These are phyloP conservation scores for Emericellopsis terricola DNA, from an alignment of 495 filamentous ascomycete genomes.

Conservation along the genomic window DNA sequence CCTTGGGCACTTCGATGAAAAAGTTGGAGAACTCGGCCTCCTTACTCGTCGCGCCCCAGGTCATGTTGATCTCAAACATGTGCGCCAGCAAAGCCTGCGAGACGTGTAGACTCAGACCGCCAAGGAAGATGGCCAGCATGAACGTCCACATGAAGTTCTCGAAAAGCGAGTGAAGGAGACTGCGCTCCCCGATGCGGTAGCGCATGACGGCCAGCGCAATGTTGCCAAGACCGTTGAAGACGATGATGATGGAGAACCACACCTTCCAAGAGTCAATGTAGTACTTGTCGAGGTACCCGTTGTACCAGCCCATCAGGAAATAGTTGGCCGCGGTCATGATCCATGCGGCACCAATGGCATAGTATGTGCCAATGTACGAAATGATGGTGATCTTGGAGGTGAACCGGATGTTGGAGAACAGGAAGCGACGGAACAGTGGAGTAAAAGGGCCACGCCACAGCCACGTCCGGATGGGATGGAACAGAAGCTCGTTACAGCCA, in stretches of 20 bases:
- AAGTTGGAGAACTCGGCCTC: slow-evolving; percentile 61
- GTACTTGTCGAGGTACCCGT: slow-evolving; percentile 55
- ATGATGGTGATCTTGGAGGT: slow-evolving; percentile 67
- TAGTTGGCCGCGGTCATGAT: slow-evolving; percentile 63
- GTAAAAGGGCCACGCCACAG: slow-evolving; percentile 52
- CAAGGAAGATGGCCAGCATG: slow-evolving; percentile 50
- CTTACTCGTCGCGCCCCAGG: slow-evolving; percentile 53
- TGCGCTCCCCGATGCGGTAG: slow-evolving; percentile 44
- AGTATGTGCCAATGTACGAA: slow-evolving; percentile 78
- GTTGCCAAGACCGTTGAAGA: slow-evolving; percentile 53
- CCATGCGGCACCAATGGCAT: slow-evolving; percentile 66
- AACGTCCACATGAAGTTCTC: slow-evolving; percentile 62
- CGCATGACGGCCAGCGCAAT: slow-evolving; percentile 47
- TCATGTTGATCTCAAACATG: slow-evolving; percentile 59
- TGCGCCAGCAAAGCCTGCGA: slow-evolving; percentile 48
- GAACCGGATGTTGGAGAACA: slow-evolving; percentile 54
- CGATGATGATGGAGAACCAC: slow-evolving; percentile 54
- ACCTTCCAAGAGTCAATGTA: slow-evolving; percentile 63
- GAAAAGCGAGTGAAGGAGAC: slow-evolving; percentile 32
- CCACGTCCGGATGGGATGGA: slow-evolving; percentile 54
- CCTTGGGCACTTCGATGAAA: slow-evolving; percentile 64
- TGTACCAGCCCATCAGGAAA: slow-evolving; percentile 61
- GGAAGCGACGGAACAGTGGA: slow-evolving; percentile 50
- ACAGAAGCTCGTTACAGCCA: slow-evolving; percentile 71
- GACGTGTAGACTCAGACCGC: slow-evolving; percentile 51